Evolutionary conservation across 1,139 yeast species (phyloP).

Genomic region (Candida sanyaensis): DNA sequence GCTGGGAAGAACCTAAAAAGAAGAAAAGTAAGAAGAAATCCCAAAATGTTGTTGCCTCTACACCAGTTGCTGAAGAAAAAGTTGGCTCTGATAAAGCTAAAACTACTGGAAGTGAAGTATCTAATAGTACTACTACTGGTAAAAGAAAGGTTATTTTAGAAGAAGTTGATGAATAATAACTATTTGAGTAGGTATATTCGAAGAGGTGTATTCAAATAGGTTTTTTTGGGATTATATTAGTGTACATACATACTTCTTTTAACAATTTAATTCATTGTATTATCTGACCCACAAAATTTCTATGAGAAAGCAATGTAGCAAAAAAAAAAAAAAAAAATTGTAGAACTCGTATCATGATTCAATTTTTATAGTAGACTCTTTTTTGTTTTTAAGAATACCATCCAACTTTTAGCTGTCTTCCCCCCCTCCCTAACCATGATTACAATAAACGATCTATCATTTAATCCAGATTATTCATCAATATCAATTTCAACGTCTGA

Average conservation of each 20-base stretch:
- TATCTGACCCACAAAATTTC: background rate
- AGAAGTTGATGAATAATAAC: conserved; percentile 45
- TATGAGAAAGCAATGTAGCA: background rate
- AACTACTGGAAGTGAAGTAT: conserved; percentile 17
- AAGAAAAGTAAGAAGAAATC: conserved; percentile 21
- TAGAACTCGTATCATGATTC: background rate
- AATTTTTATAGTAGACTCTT: background rate
- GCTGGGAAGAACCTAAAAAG: conserved; percentile 68
- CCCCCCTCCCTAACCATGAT: conserved; percentile 4
- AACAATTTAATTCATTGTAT: background rate
- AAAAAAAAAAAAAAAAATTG: background rate
- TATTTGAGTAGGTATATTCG: no score
- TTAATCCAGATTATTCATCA: conserved; percentile 48
- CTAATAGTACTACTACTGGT: conserved; percentile 14
- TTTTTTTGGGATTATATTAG: no score
- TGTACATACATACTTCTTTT: no score
- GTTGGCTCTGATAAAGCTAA: conserved; percentile 11
- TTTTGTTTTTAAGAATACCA: background rate
- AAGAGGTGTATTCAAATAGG: no score
- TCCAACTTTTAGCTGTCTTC: no score
- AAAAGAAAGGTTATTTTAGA: conserved; percentile 43
- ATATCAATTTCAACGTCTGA: conserved; percentile 38
- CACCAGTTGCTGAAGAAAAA: conserved; percentile 9
- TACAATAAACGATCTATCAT: conserved; percentile 39
- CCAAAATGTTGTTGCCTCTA: conserved; percentile 7